These are phyloP conservation scores for Kodamaea fungicola DNA, from an alignment of 1,139 yeast genomes.

Conservation along the genomic window DNA sequence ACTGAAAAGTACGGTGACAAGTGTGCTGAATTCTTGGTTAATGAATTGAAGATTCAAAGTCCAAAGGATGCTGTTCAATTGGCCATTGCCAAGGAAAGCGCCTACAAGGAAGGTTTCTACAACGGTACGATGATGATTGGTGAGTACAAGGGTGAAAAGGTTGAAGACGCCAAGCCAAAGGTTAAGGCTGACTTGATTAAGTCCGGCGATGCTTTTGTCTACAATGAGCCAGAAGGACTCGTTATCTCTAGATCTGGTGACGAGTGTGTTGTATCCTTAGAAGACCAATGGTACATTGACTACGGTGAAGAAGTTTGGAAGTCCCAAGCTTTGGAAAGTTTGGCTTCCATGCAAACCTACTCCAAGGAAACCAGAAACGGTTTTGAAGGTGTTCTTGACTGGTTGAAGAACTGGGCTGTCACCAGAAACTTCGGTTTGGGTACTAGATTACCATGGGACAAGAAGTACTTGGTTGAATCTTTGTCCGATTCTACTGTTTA, in stretches of 20 bases:
- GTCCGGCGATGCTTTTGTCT: slow-evolving; percentile 77
- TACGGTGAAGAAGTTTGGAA: slow-evolving; percentile 97
- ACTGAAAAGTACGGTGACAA: slow-evolving; percentile 87
- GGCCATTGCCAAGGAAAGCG: slow-evolving; percentile 89
- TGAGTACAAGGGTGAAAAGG: slow-evolving; percentile 81
- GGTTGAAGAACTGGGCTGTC: slow-evolving; percentile 99
- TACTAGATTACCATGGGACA: slow-evolving; percentile 96
- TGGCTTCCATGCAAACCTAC: slow-evolving; percentile 74
- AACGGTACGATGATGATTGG: slow-evolving; percentile 83
- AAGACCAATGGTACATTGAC: slow-evolving; percentile 98
- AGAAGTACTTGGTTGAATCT: slow-evolving; percentile 88
- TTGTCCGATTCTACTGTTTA: slow-evolving; percentile 94
- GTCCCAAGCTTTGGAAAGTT: slow-evolving; percentile 76
- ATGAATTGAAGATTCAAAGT: slow-evolving; percentile 85
- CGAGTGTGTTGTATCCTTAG: slow-evolving; percentile 92
- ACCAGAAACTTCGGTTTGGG: slow-evolving; percentile 97
- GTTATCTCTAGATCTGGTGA: slow-evolving; percentile 96
- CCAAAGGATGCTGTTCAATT: slow-evolving; percentile 88
- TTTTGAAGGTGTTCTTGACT: slow-evolving; percentile 89
- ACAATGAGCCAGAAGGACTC: slow-evolving; percentile 89
- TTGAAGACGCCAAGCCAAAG: slow-evolving; percentile 86
- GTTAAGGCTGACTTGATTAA: slow-evolving; percentile 79
- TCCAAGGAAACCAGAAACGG: slow-evolving; percentile 85
- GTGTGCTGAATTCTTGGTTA: slow-evolving; percentile 82
- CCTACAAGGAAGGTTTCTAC: slow-evolving; percentile 96